Conservation (phyloP, 805 yeast genomes). For the Candida fluviatilis region DNA sequence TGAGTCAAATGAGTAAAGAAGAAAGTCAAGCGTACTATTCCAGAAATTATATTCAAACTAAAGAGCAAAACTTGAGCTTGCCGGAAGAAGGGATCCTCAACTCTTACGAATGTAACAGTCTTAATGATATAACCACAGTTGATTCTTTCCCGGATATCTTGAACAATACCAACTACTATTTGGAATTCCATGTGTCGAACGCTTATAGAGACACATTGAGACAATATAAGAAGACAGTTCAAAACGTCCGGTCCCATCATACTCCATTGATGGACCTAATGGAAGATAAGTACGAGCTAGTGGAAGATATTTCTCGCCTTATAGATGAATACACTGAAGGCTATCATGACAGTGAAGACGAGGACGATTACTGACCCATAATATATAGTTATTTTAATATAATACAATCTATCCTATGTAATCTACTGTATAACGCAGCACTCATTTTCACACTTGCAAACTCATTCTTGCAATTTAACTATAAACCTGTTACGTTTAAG, state of each 20-base stretch:
- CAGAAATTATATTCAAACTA: conserved; percentile 10
- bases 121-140: conserved; percentile 18
- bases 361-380: conserved; percentile 8
- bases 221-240: conserved; percentile 19
- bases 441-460: too few species aligned
- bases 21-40: conserved; percentile 4
- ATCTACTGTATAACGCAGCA: too few species aligned
- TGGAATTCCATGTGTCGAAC: conserved; percentile 23
- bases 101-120: conserved; percentile 6
- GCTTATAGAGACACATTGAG: conserved; percentile 24
- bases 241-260: conserved; percentile 11
- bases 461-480: too few species aligned
- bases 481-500: too few species aligned
- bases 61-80: not conserved
- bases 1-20: not conserved
- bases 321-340: conserved; percentile 29
- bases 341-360: conserved; percentile 28
- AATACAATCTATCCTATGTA: too few species aligned
- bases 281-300: conserved; percentile 31
- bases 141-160: conserved; percentile 29
- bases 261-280: conserved; percentile 13
- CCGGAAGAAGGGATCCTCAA: conserved; percentile 1
- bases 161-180: conserved; percentile 5
- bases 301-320: conserved; percentile 30
- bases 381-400: too few species aligned